Evolutionary conservation across 2,329 filamentous ascomycete species (phyloP), one percentile per base, ranked within the genome.

Genomic region (Epichloe glyceriae): DNA sequence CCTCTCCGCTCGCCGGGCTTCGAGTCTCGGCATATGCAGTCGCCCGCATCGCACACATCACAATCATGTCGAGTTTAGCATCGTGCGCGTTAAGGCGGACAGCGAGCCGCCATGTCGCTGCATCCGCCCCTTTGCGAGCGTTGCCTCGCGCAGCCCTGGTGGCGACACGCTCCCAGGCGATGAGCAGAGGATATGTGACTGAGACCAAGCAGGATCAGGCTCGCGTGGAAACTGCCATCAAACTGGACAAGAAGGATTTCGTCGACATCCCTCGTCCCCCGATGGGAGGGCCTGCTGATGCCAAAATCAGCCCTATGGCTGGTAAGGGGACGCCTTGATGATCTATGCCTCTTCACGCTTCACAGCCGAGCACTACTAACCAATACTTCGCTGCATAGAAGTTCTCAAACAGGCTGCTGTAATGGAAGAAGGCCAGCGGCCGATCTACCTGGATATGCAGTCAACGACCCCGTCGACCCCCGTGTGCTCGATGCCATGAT

Each of bases 361-460:
- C 4, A 19, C 14, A 7, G 6, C 8, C 19, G n/a, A 42, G 14
- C 15, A 30, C 42, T 46, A 30, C 42, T 46, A n/a, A 51, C 11
- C 26, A 42, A 4, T 5, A 37, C 3, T 12, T 51, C 20, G 19
- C 20, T 20, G 22, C 49, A 43, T 53, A 78, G 86, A 86, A 57
- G 84, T 96, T 44, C 74, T 98, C 55, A 94, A 93, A 73, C 85
- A 95, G 67, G 91, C 90, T 8, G 89, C 88, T 12, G 75, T 95
- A 56, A 87, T 97, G 84, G 90, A 95, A 58, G 83, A 95, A 68
- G 93, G 93, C 52, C 84, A 87, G 55, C 78, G 93, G 53, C 93
- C 93, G 39, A 97, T 98, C 64, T 98, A 98, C 62, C 83, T 98
- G 50, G 93, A 98, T 65, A 95, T 95, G 85, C 93, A 98, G 71